Percentiles rank a stretch among this genome's conserved stretches.
Evolutionary conservation across 176 grass and related monocot species (phyloP).

Genomic region (Dactylis glomerata): DNA sequence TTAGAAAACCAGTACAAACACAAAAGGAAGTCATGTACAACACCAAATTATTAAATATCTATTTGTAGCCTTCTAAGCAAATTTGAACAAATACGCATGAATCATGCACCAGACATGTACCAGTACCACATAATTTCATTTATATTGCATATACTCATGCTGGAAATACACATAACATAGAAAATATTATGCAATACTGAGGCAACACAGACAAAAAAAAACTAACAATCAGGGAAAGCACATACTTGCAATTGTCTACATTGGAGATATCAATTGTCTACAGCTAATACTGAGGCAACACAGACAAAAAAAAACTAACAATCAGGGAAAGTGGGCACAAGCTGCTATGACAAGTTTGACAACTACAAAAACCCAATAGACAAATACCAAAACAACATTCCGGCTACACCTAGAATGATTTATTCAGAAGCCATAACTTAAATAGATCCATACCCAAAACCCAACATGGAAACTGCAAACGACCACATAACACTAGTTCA

Average conservation of each 20-base stretch:
- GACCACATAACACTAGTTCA: background rate
- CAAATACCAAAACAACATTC: background rate
- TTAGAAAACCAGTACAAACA: background rate
- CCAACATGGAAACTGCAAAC: background rate
- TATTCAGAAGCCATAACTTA: background rate
- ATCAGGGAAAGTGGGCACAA: background rate
- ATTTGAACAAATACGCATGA: background rate
- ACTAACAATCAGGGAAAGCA: background rate
- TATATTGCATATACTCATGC: background rate
- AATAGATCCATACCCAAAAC: background rate
- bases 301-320: conserved; percentile 1
- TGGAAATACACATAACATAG: background rate
- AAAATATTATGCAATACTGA: conserved; percentile 3
- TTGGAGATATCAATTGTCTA: conserved; percentile 8
- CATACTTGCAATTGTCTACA: too few relatives aligned
- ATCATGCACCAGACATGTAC: background rate
- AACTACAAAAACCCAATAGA: background rate
- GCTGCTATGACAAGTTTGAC: background rate
- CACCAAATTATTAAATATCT: background rate
- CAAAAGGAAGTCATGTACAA: background rate
- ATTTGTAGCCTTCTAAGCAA: background rate
- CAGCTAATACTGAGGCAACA: background rate
- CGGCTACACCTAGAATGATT: background rate
- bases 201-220: conserved; percentile 15
- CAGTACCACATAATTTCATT: background rate